Base-by-base conservation (phyloP, 75 land plant genomes). In the Adiantum capillusveneris region DNA sequence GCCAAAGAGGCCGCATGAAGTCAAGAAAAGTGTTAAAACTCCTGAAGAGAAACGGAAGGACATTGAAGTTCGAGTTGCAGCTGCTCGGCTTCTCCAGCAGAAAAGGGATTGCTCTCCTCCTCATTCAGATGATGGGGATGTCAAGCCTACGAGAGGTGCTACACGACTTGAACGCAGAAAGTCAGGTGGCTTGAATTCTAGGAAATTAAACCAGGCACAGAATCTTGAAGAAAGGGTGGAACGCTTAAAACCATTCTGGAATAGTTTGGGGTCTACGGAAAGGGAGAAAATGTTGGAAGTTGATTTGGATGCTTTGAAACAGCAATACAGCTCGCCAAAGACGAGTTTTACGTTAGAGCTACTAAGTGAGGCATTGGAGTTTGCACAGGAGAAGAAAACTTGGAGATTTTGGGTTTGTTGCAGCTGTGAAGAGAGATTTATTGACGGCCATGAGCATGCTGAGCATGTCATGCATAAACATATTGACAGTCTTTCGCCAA, bases 41-140 rank as follows among this genome's bases (percentile, higher is more conserved):
- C 75, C 75, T 9, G 96, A 86, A 36, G 96, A 90, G 58, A 59
- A 81, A 26, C 59, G 96, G 29, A 80, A 86, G 58, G 90, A 90
- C 57, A 90, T 90, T 49, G 96, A 90, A 59, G 96, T 90, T 30
- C 60, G 90, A 16, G 96, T 90, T 17, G 84, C 90, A 63, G 96
- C 96, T 3, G 96, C 90, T 0, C 65, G 80, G 52, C 48, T 90
- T 26, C 51, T 90, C 54, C 96, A 86, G 63, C 96, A 90, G 62
- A 70, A 77, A 44, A 72, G 67, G 0, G 78, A 74, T 6, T 48
- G 64, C n/a, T 28, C 70, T 3, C 31, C 72, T 6, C 20, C 53
- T 25, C 25, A 49, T 58, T 30, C 57, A 13, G 67, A 46, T 20
- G 45, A 62, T 49, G 80, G 65, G 27, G 61, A 56, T 1, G 59